phyloP scores from a whole-genome alignment of 495 filamentous ascomycete species.

The Amorphotheca resinae region DNA sequence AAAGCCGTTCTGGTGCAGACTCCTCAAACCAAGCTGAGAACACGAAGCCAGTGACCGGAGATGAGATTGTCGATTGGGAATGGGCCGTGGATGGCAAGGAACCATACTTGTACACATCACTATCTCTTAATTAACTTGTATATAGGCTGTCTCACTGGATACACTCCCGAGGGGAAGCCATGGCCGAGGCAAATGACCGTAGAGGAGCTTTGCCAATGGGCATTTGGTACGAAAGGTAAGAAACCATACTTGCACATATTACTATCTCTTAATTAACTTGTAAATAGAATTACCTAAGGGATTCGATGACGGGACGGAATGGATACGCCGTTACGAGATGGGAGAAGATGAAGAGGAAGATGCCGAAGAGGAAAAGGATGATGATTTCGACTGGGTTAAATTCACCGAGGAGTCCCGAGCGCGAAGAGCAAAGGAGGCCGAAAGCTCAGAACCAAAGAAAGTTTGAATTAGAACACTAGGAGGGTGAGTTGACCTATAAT shows the following conservation, averaged over 20 bases:
- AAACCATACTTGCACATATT: conserved; percentile 7
- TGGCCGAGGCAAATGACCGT: no score
- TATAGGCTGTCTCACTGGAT: conserved; percentile 4
- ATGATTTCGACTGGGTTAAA: conserved; percentile 11
- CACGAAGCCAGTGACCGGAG: conserved; percentile 6
- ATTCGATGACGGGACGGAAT: conserved; percentile 2
- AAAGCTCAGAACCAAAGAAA: conserved; percentile 2
- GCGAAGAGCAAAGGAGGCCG: conserved; percentile 7
- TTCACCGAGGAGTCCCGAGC: conserved; percentile 13
- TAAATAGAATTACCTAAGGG: no score
- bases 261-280: conserved; percentile 8
- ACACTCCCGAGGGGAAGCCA: no score
- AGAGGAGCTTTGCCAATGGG: no score
- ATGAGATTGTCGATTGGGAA: conserved; percentile 7
- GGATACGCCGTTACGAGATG: conserved; percentile 6
- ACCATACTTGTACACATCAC: conserved; percentile 7
- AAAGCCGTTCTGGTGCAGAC: background rate
- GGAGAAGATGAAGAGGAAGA: conserved; percentile 4
- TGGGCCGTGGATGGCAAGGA: conserved; percentile 8
- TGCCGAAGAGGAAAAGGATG: conserved; percentile 7
- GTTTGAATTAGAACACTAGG: no score
- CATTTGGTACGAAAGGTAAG: conserved; percentile 8
- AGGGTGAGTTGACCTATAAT: no score
- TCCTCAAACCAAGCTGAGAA: conserved; percentile 7
- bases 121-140: conserved; percentile 9